These are phyloP conservation scores for Neostapfia colusana DNA, from an alignment of 176 grass and related monocot species.

Conservation along the genomic window DNA sequence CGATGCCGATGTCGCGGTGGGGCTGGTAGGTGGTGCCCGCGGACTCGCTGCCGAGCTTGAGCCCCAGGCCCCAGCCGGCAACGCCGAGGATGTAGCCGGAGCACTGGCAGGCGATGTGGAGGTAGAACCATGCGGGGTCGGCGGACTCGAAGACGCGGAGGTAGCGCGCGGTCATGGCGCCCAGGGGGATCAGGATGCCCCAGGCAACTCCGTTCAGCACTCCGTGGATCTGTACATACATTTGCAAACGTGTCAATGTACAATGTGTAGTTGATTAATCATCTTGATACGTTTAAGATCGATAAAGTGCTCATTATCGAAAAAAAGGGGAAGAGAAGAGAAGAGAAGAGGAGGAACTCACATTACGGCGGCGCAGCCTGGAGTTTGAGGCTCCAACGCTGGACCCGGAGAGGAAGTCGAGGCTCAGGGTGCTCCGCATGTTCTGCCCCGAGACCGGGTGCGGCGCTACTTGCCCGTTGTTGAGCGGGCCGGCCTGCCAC, in stretches of 20 bases:
- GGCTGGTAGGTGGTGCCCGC: conserved; percentile 44
- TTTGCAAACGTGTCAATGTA: background rate
- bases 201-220: conserved; percentile 72
- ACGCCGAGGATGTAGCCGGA: conserved; percentile 77
- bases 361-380: conserved; percentile 66
- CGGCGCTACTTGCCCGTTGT: background rate
- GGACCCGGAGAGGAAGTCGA: conserved; percentile 65
- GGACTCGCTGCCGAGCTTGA: conserved; percentile 94
- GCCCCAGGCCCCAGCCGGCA: conserved; percentile 80
- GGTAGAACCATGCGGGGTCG: conserved; percentile 89
- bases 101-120: conserved; percentile 84
- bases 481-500: conserved; percentile 62
- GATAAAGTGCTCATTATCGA: too few species aligned
- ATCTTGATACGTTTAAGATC: too few species aligned
- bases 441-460: conserved; percentile 15
- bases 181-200: conserved; percentile 76
- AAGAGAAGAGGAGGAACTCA: conserved; percentile 32
- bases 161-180: conserved; percentile 85
- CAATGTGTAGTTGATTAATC: too few species aligned
- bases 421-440: background rate
- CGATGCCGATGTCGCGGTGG: conserved; percentile 77
- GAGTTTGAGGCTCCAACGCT: conserved; percentile 42
- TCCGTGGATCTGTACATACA: conserved; percentile 68
- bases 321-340: background rate
- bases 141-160: conserved; percentile 70